phyloP scores from a whole-genome alignment of 2,329 filamentous ascomycete species.

The Fusarium caatingaense region DNA sequence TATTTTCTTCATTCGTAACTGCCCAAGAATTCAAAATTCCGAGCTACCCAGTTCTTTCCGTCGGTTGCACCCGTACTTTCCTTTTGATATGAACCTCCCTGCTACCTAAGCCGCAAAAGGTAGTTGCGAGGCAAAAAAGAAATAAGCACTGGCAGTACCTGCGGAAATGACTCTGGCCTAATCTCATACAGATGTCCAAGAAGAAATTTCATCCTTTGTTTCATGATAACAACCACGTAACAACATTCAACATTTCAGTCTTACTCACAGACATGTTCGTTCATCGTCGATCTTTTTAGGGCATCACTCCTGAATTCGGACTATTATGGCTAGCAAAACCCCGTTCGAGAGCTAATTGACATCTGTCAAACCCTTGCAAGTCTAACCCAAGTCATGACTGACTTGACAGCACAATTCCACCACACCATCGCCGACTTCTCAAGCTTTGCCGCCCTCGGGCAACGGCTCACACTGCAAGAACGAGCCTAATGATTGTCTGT shows the following conservation, averaged over 20 bases:
- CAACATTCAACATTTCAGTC: not conserved
- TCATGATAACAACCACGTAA: not conserved
- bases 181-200: not conserved
- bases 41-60: not conserved
- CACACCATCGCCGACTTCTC: slow-evolving; percentile 33
- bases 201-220: not conserved
- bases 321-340: slow-evolving; percentile 15
- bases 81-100: not conserved
- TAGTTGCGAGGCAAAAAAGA: not conserved
- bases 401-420: slow-evolving; percentile 20
- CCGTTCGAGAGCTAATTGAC: slow-evolving; percentile 16
- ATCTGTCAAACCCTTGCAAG: slow-evolving; percentile 38
- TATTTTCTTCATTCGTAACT: not conserved
- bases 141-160: not conserved
- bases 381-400: slow-evolving; percentile 29
- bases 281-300: slow-evolving; percentile 10
- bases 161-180: not conserved
- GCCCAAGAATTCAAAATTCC: not conserved
- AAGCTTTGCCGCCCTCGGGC: slow-evolving; percentile 38
- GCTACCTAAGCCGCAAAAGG: not conserved
- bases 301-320: slow-evolving; percentile 6
- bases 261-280: not conserved
- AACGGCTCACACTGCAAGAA: slow-evolving; percentile 36
- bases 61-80: not conserved
- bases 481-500: slow-evolving; percentile 43